Percentiles rank a stretch among this genome's conserved stretches.
Conservation (phyloP, 495 filamentous ascomycete species). For the Daldinia loculata region DNA sequence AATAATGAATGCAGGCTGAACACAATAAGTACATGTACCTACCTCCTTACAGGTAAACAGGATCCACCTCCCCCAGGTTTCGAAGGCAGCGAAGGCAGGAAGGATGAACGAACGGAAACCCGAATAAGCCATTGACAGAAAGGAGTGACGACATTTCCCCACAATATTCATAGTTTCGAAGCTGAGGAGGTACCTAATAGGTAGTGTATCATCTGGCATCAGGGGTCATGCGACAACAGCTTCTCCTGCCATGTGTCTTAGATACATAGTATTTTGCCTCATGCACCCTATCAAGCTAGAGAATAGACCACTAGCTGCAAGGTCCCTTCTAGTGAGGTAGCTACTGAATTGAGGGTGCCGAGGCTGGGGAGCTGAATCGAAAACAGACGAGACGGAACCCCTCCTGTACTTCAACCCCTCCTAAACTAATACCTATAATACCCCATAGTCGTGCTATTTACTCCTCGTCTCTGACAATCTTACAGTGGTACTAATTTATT, state of each 20-base stretch:
- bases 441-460: neutral
- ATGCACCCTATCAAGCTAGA: neutral
- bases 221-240: neutral
- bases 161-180: slow-evolving; percentile 17
- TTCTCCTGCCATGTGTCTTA: neutral
- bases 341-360: neutral
- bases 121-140: slow-evolving; percentile 12
- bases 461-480: too few species aligned
- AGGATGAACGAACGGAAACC: slow-evolving; percentile 9
- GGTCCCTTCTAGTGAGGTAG: neutral
- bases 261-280: neutral
- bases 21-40: neutral
- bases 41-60: slow-evolving; percentile 12
- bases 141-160: slow-evolving; percentile 38
- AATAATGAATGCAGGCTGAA: slow-evolving; percentile 3
- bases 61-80: slow-evolving; percentile 35
- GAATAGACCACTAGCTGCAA: neutral
- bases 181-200: neutral
- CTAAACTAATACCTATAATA: neutral
- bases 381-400: neutral
- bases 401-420: neutral
- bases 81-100: slow-evolving; percentile 14
- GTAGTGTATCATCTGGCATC: neutral
- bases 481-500: too few species aligned
- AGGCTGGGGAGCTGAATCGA: slow-evolving; percentile 14